These are phyloP conservation scores for Colletotrichum karsti DNA, from an alignment of 2,329 filamentous ascomycete genomes.

Conservation along the genomic window DNA sequence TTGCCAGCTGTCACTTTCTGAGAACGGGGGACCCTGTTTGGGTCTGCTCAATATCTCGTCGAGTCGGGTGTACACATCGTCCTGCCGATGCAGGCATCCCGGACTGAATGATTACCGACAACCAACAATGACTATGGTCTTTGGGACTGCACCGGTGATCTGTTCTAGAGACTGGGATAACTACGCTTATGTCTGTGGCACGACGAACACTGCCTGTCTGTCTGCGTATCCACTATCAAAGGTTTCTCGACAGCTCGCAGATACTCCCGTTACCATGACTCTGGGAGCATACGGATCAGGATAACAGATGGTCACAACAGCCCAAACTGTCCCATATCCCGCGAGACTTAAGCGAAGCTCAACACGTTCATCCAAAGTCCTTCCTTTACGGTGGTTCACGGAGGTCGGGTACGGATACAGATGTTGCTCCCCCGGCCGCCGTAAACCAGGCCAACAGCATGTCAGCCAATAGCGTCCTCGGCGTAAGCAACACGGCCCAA, in stretches of 20 bases:
- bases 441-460: neutral
- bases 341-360: too few relatives aligned
- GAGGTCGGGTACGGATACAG: neutral
- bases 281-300: neutral
- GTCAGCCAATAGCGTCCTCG: constrained; percentile 6
- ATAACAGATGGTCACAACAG: neutral
- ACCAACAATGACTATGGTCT: too few relatives aligned
- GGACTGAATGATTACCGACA: too few relatives aligned
- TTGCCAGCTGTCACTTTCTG: constrained; percentile 6
- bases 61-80: neutral
- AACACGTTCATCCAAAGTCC: neutral
- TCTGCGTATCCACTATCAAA: too few relatives aligned
- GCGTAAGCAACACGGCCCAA: constrained; percentile 24
- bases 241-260: neutral
- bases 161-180: too few relatives aligned
- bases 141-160: too few relatives aligned
- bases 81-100: neutral
- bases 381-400: neutral
- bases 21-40: neutral
- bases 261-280: neutral
- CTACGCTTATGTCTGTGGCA: too few relatives aligned
- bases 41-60: neutral
- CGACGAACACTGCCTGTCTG: too few relatives aligned
- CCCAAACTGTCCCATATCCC: too few relatives aligned
- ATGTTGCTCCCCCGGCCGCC: neutral